Evolutionary conservation across 371 early-diverging fungal genomes (phyloP), one percentile per base, ranked within the genome.

Genomic region (Rhizopus microsporus): DNA sequence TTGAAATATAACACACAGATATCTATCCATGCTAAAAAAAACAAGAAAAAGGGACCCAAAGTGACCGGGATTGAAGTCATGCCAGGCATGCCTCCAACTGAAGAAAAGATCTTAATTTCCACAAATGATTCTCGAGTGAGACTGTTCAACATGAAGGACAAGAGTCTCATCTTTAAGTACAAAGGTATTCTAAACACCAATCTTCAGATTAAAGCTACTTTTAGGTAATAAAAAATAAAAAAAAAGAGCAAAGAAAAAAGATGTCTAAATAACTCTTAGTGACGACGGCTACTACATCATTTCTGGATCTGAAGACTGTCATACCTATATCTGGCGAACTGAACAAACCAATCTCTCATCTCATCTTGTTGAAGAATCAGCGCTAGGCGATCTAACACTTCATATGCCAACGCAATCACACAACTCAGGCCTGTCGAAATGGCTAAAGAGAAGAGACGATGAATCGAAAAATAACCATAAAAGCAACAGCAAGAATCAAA

Each of bases 121-220:
- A 86, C 89, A 43, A 91, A 89, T 62, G 96, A 96, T 71, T 93
- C 93, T 8, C 72, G 84, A 0, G 75, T 96, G 39, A 80, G 94
- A 32, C 58, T 95, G 53, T 89, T 86, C 52, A 84, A 90, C 59
- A 66, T 91, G 43, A 71, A 82, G 4, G 92, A 90, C 60, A 91
- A 89, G 46, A 80, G 84, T 38, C 68, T 93, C 10, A 75, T 84
- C 45, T 80, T 86, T 51, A 89, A 91, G 64, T 94, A 86, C 65
- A 87, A 87, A 62, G 95, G 96, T 4, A 73, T 82, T 1, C 87
- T 86, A 35, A 88, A 90, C 46, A 71, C 73, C 8, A 75, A 74
- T 13, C 74, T 83, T 46, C 88, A 90, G 68, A 85, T 90, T 35
- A 78, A 79, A 51, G 95, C 94, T 6, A 74, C 85, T 0, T 87